A percentile compares a stretch with the other conserved stretches of the same genome.
These are phyloP conservation scores for Penicillium sp. DNA, from an alignment of 2,329 filamentous ascomycete genomes.

Conservation along the genomic window DNA sequence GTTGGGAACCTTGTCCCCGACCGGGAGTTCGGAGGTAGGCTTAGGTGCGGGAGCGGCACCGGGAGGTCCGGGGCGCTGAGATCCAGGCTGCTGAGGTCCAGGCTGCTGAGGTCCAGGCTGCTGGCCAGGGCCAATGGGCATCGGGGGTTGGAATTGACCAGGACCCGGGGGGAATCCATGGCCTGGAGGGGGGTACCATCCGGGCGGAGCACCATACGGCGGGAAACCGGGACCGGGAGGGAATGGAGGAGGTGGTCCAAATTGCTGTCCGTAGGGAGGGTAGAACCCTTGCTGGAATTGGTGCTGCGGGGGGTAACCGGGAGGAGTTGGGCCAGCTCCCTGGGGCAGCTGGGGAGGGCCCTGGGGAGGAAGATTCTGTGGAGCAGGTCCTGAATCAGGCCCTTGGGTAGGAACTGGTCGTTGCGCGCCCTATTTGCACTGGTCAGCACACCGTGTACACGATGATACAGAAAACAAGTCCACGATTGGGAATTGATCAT, in stretches of 20 bases:
- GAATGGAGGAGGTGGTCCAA: slow-evolving; percentile 50
- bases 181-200: slow-evolving; percentile 74
- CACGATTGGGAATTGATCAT: slow-evolving; percentile 47
- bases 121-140: slow-evolving; percentile 57
- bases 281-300: slow-evolving; percentile 46
- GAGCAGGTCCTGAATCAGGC: slow-evolving; percentile 18
- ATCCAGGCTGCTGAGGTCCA: slow-evolving; percentile 34
- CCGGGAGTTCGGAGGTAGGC: slow-evolving; percentile 46
- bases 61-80: slow-evolving; percentile 38
- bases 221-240: slow-evolving; percentile 65
- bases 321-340: slow-evolving; percentile 35
- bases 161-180: slow-evolving; percentile 71
- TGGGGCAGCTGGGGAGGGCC: slow-evolving; percentile 50
- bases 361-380: slow-evolving; percentile 39
- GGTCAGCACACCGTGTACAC: slow-evolving; percentile 21
- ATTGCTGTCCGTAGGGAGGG: slow-evolving; percentile 48
- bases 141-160: slow-evolving; percentile 62
- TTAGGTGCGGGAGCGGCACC: slow-evolving; percentile 33
- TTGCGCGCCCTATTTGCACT: slow-evolving; percentile 42
- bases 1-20: slow-evolving; percentile 38
- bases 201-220: slow-evolving; percentile 71
- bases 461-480: slow-evolving; percentile 1
- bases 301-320: slow-evolving; percentile 44
- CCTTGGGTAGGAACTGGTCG: slow-evolving; percentile 38
- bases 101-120: slow-evolving; percentile 38